phyloP scores from a whole-genome alignment of 768 basidiomycete genomes.

The Tricholoma saponaceum region DNA sequence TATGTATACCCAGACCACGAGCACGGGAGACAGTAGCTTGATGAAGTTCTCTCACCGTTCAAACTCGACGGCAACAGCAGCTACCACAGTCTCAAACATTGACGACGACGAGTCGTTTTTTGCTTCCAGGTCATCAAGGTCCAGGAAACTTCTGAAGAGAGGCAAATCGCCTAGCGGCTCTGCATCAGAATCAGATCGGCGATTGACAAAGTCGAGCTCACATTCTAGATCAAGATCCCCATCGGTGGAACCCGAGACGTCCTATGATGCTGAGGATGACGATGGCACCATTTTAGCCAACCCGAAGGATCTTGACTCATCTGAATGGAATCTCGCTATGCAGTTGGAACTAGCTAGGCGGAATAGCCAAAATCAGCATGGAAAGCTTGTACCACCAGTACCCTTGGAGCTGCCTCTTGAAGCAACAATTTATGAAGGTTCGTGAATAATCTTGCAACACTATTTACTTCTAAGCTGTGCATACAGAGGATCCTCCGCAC shows the following conservation, averaged over 20 bases:
- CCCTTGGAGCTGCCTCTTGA: slow-evolving; percentile 47
- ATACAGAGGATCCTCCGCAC: slow-evolving; percentile 56
- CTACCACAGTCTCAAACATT: slow-evolving; percentile 40
- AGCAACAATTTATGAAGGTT: slow-evolving; percentile 79
- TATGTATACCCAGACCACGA: slow-evolving; percentile 64
- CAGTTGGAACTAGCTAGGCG: slow-evolving; percentile 78
- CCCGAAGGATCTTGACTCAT: slow-evolving; percentile 48
- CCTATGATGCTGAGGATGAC: slow-evolving; percentile 45
- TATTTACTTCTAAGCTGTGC: slow-evolving; percentile 4
- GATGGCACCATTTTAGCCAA: slow-evolving; percentile 33
- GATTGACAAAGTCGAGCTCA: slow-evolving; percentile 26
- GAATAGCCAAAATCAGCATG: slow-evolving; percentile 78
- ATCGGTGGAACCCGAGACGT: slow-evolving; percentile 37
- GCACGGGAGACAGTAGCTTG: slow-evolving; percentile 62
- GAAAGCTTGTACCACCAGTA: slow-evolving; percentile 34
- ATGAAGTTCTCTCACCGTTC: slow-evolving; percentile 72
- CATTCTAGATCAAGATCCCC: slow-evolving; percentile 35
- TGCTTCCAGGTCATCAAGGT: slow-evolving; percentile 40
- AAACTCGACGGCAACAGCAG: slow-evolving; percentile 65
- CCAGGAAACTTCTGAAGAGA: slow-evolving; percentile 41
- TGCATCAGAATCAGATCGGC: slow-evolving; percentile 41
- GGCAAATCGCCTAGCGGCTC: slow-evolving; percentile 40
- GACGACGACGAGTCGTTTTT: slow-evolving; percentile 59
- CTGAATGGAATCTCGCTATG: slow-evolving; percentile 72
- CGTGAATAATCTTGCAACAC: slow-evolving; percentile 11